Percentiles rank a stretch among this genome's conserved stretches.
Evolutionary conservation across 2,329 filamentous ascomycete species (phyloP).

Genomic region (Penicillium italicum): DNA sequence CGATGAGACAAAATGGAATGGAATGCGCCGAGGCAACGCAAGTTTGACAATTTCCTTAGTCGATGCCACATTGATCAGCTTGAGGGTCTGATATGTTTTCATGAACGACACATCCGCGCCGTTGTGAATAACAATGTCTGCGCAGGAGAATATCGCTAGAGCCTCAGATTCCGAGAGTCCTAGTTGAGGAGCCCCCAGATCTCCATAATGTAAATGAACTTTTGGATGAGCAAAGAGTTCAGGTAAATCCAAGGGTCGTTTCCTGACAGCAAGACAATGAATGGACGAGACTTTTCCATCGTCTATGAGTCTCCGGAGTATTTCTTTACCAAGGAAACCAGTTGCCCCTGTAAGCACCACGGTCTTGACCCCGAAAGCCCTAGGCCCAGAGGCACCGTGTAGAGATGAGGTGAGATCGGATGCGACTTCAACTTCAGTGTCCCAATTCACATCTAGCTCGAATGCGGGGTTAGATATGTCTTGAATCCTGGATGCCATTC

Average conservation of each 20-base stretch:
- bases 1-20: constrained; percentile 33
- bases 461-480: background rate
- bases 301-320: constrained; percentile 11
- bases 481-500: constrained; percentile 12
- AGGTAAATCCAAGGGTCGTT: background rate
- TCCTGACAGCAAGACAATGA: constrained; percentile 19
- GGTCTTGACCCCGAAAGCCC: background rate
- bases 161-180: constrained; percentile 15
- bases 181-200: constrained; percentile 13
- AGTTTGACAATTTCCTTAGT: constrained; percentile 27
- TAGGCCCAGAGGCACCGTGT: background rate
- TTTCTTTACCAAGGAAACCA: constrained; percentile 21
- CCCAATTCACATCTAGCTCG: constrained; percentile 10
- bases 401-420: background rate
- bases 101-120: constrained; percentile 29
- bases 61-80: constrained; percentile 26
- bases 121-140: constrained; percentile 27
- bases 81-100: constrained; percentile 30
- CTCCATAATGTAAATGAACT: constrained; percentile 12
- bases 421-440: constrained; percentile 10
- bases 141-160: constrained; percentile 13
- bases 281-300: constrained; percentile 10
- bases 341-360: constrained; percentile 21
- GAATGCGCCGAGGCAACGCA: constrained; percentile 20
- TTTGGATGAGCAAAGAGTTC: constrained; percentile 14